Base-by-base conservation (phyloP, 148 eudicot genomes). In the Chenopodium suecicum region DNA sequence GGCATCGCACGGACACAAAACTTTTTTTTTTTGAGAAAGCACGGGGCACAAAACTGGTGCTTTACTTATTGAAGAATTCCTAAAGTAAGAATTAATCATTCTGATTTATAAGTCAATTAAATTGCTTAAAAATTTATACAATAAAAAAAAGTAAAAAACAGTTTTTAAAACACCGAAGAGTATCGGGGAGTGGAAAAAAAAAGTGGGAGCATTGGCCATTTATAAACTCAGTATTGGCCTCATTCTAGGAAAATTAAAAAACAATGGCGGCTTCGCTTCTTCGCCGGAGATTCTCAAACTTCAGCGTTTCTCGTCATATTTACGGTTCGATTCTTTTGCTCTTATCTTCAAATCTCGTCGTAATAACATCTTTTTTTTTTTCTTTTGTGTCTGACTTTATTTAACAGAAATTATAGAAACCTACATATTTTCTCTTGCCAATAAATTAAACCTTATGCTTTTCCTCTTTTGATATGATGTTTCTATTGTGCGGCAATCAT, bases 261-360 rank as follows among this genome's bases (percentile, higher is more conserved):
- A 37, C 41, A 73, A 92, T 92, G 95, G 86, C 71, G 44, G 85
- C 91, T 66, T 50, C 83, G 75, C 83, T 90, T 82, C 79, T 89
- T 70, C 90, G 88, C 67, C 88, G 93, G 77, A 84, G 89, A 76
- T 62, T 62, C 65, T 62, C 27, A 0, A 6, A 23, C 2, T 62
- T 62, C 65, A 62, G 14, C 65, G 54, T 90, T 52, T 82, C 87
- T 23, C 74, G 32, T 67, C 66, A 78, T 31, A 62, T 86, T 48
- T 11, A 66, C 17, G 89, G 88, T 88, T 81, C 13, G 81, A 31
- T 66, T 78, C 83, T 41, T 23, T 31, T 48, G n/a, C 31, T 81
- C 80, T 67, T 11, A 17, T 77, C 75, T 58, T 60, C 10, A 22
- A 20, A 62, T 75, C 47, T 64, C 47, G 77, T 64, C 48, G 77